phyloP scores from a whole-genome alignment of 345 rosid genomes.

The Draba incana region DNA sequence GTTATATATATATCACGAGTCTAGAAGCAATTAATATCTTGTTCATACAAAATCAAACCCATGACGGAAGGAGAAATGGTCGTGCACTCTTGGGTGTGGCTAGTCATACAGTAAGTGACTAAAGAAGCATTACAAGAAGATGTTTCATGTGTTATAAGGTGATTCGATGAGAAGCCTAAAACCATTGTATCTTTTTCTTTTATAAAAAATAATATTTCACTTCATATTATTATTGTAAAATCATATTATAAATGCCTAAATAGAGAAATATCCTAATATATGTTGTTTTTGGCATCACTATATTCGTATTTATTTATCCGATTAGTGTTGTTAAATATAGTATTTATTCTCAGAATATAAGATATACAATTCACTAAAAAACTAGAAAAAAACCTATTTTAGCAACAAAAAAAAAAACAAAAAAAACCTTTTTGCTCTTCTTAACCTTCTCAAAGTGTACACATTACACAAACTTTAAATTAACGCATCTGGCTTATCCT shows the following conservation, averaged over 20 bases:
- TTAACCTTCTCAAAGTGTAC: neutral
- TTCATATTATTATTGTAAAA: no score
- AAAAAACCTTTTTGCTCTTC: neutral
- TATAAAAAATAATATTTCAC: no score
- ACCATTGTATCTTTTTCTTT: neutral
- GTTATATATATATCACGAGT: constrained; percentile 11
- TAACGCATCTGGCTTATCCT: neutral
- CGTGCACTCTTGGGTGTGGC: neutral
- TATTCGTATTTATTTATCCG: no score
- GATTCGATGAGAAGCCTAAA: neutral
- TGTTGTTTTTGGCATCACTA: no score
- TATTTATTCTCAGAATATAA: no score
- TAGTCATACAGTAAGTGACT: constrained; percentile 6
- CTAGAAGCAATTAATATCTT: neutral
- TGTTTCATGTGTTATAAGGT: neutral
- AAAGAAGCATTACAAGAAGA: neutral
- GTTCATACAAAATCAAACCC: constrained; percentile 13
- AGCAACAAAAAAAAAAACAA: no score
- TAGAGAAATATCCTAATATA: no score
- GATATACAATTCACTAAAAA: no score
- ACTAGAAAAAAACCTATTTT: no score
- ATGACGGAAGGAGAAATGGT: neutral
- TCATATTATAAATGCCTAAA: no score
- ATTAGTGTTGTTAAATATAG: no score
- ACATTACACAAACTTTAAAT: no score